These are phyloP conservation scores for Boechera stricta DNA, from an alignment of 345 rosid genomes.

Conservation along the genomic window DNA sequence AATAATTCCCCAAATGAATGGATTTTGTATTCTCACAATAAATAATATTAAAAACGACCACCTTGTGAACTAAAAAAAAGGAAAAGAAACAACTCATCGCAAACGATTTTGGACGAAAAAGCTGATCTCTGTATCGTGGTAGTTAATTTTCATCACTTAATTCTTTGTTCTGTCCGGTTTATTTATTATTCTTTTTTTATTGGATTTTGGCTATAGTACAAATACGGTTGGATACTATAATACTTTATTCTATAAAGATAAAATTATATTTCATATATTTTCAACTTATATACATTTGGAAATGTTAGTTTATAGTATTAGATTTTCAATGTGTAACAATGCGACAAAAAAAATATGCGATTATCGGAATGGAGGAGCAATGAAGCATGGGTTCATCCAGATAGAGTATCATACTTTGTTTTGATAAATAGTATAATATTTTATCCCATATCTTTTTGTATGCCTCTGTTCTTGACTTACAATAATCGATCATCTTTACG, in stretches of 20 bases:
- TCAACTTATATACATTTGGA: neutral
- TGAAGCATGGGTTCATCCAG: slow-evolving; percentile 26
- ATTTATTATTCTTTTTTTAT: neutral
- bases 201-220: slow-evolving; percentile 15
- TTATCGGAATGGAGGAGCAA: slow-evolving; percentile 33
- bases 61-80: neutral
- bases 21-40: slow-evolving; percentile 20
- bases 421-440: neutral
- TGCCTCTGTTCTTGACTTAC: slow-evolving; percentile 29
- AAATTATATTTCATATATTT: neutral
- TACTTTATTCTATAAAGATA: too few species aligned
- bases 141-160: slow-evolving; percentile 13
- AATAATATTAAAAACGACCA: neutral
- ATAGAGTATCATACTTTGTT: slow-evolving; percentile 7
- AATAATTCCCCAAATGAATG: neutral
- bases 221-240: neutral
- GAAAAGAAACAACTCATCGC: neutral
- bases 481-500: slow-evolving; percentile 24
- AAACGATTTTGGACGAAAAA: slow-evolving; percentile 26
- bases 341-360: neutral
- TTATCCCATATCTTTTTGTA: slow-evolving; percentile 7
- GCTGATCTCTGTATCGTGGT: slow-evolving; percentile 3
- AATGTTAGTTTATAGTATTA: neutral
- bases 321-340: neutral
- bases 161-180: slow-evolving; percentile 9